Evolutionary conservation across 306 rosid species (phyloP), one percentile per base, ranked within the genome.

Genomic region (Boehmeria nivea): DNA sequence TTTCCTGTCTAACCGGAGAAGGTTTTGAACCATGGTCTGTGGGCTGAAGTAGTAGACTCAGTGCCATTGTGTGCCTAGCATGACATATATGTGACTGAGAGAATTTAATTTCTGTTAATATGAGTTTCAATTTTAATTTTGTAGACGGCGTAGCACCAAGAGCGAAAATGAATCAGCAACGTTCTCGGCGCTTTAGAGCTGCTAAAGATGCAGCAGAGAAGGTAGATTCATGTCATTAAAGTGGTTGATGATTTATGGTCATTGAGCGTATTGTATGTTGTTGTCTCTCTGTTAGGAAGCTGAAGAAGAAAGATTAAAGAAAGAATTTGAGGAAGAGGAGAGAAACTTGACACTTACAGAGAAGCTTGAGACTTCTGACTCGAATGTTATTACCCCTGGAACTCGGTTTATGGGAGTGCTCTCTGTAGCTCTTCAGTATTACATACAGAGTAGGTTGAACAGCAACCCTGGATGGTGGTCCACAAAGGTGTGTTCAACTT

Each of bases 131-230:
- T 50, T 42, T 16, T 31, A 52, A 46, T 59, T 60, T 23, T 67
- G 60, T 65, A 91, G 98, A 91, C 40, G 98, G 98, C 2, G 98
- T 91, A 66, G 98, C 98, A 42, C 98, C 98, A 62, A 78, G 98
- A 73, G 98, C 98, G 55, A 91, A 91, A 78, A 91, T 91, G 98
- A 91, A 91, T 54, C 98, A 87, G 85, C 98, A 91, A 72, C 96
- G 98, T 24, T 74, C 89, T 59, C 87, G 98, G 34, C 98, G 98
- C 38, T 91, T 82, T 72, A 80, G 94, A 78, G 89, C 96, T 25
- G 87, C 98, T 56, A 91, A 91, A 75, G 98, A 91, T 75, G 98
- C 95, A 10, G 93, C 96, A 42, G 98, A 91, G 67, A 88, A 91
- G 7, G 98, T 91, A 84, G 49, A 7, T 68, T 43, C 51, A 40